Evolutionary conservation across 768 basidiomycete species (phyloP).

Genomic region (Leccinum broughii): DNA sequence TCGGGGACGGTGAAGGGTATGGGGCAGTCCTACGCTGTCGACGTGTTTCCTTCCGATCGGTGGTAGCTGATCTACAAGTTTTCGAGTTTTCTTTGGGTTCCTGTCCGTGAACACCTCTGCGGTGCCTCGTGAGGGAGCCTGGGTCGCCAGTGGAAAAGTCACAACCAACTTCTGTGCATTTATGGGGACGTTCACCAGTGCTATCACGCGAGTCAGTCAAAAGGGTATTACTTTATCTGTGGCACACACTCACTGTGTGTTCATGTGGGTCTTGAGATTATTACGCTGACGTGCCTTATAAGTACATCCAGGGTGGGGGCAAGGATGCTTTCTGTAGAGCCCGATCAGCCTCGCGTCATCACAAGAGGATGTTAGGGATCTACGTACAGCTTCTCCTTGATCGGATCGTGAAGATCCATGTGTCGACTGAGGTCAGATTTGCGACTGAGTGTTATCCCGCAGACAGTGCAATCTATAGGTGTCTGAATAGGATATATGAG

Average conservation of each 20-base stretch:
- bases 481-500: not conserved
- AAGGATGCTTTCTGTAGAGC: conserved; percentile 25
- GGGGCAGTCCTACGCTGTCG: conserved; percentile 3
- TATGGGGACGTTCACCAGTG: conserved; percentile 8
- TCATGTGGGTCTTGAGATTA: conserved; percentile 29
- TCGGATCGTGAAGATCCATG: conserved; percentile 21
- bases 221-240: not conserved
- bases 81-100: conserved; percentile 7
- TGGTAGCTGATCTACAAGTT: not conserved
- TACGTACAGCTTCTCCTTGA: conserved; percentile 29
- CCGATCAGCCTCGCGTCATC: conserved; percentile 1
- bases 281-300: conserved; percentile 29
- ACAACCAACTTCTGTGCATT: conserved; percentile 22
- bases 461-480: conserved; percentile 11
- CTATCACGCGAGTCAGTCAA: conserved; percentile 14
- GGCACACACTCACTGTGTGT: conserved; percentile 30
- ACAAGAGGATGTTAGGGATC: not conserved
- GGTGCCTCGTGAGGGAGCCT: conserved; percentile 25
- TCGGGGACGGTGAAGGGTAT: conserved; percentile 1
- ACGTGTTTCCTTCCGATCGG: not conserved
- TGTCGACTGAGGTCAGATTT: conserved; percentile 32
- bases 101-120: conserved; percentile 20
- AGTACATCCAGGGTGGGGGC: conserved; percentile 21
- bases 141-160: conserved; percentile 18
- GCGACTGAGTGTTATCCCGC: conserved; percentile 20